Evolutionary conservation across 2,329 filamentous ascomycete species (phyloP).

Genomic region (Fragosphaeria purpurea): DNA sequence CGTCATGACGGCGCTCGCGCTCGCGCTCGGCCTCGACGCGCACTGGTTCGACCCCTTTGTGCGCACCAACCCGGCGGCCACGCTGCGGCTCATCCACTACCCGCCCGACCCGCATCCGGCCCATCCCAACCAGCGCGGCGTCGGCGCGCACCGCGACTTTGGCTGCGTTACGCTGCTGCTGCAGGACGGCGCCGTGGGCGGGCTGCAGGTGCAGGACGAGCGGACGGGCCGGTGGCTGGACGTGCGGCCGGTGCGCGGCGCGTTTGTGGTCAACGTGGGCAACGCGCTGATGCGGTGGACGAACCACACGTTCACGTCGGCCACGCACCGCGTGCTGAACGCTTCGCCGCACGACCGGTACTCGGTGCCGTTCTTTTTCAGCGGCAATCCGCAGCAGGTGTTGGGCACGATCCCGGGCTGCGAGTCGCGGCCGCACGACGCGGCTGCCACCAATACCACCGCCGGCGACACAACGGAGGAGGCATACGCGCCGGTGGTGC

Average conservation of each 20-base stretch:
- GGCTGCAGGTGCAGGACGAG: slow-evolving; percentile 27
- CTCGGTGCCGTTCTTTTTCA: slow-evolving; percentile 4
- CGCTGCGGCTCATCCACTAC: slow-evolving; percentile 39
- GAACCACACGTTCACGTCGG: slow-evolving; percentile 42
- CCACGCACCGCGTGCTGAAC: slow-evolving; percentile 30
- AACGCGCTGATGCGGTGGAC: slow-evolving; percentile 41
- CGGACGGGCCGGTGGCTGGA: slow-evolving; percentile 30
- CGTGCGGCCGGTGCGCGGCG: slow-evolving; percentile 32
- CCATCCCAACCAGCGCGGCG: slow-evolving; percentile 6
- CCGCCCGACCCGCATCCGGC: slow-evolving; percentile 25
- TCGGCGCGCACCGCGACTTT: slow-evolving; percentile 43
- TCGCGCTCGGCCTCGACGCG: slow-evolving; percentile 28
- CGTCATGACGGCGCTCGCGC: slow-evolving; percentile 30
- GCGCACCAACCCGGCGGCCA: slow-evolving; percentile 29
- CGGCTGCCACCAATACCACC: too few species aligned
- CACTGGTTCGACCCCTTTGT: slow-evolving; percentile 32
- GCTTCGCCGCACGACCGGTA: not conserved
- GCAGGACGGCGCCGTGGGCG: slow-evolving; percentile 34
- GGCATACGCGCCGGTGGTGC: too few species aligned
- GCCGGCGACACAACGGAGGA: too few species aligned
- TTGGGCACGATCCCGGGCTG: not conserved
- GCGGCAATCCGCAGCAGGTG: not conserved
- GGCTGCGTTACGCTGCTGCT: slow-evolving; percentile 44
- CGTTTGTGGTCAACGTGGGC: slow-evolving; percentile 41
- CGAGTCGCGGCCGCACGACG: not conserved